Evolutionary conservation across 2,329 filamentous ascomycete genomes (phyloP).

Genomic region (Trichoderma sp.): DNA sequence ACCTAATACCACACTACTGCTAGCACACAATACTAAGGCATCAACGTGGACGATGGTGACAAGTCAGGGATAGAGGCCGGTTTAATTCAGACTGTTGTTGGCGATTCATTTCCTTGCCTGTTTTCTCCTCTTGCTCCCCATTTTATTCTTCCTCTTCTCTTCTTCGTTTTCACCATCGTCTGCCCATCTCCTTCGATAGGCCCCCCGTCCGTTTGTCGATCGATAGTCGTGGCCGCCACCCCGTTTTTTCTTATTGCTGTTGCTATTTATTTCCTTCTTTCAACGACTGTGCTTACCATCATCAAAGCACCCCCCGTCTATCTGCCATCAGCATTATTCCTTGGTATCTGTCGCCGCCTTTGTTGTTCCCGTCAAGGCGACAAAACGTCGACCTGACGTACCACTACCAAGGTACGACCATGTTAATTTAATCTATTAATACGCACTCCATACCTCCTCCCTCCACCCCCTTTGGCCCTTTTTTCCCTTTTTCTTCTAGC

Average conservation of each 20-base stretch:
- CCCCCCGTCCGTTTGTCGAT: background rate
- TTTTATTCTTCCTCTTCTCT: background rate
- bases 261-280: background rate
- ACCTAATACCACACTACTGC: background rate
- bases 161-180: background rate
- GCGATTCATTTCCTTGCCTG: background rate
- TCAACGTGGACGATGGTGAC: constrained; percentile 13
- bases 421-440: background rate
- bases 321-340: background rate
- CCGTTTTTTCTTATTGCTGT: background rate
- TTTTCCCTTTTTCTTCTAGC: constrained; percentile 28
- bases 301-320: background rate
- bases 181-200: background rate
- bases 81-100: background rate
- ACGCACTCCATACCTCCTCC: constrained; percentile 10
- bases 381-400: background rate
- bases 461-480: constrained; percentile 27
- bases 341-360: background rate
- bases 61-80: background rate
- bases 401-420: background rate
- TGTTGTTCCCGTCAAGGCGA: background rate
- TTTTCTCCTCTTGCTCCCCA: background rate
- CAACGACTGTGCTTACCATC: background rate
- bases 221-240: background rate
- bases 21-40: background rate